Conservation (phyloP, 169 alveolate genomes). For the Perkinsus marinus region DNA sequence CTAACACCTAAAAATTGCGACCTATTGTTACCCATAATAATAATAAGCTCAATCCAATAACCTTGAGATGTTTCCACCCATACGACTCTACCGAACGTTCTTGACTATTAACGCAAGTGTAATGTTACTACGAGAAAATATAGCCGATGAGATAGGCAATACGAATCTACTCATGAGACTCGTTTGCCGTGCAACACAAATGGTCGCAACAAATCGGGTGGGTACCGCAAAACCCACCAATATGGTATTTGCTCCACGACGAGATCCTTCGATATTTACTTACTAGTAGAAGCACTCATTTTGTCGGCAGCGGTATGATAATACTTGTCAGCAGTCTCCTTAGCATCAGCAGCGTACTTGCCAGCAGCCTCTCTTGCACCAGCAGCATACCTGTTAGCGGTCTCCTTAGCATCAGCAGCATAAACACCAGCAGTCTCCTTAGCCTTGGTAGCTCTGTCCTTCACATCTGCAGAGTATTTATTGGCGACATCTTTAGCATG, state of each 20-base stretch:
- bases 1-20: too few species aligned
- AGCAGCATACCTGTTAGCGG: neutral
- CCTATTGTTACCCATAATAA: too few species aligned
- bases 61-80: too few species aligned
- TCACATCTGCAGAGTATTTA: neutral
- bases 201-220: neutral
- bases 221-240: neutral
- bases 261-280: neutral
- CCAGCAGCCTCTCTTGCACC: neutral
- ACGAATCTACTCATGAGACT: neutral
- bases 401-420: neutral
- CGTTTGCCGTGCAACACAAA: neutral
- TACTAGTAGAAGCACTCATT: neutral
- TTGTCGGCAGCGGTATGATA: neutral
- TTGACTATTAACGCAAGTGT: too few species aligned
- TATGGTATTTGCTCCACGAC: neutral
- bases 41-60: too few species aligned
- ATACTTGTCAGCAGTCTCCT: neutral
- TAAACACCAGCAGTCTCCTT: neutral
- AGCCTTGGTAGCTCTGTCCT: neutral
- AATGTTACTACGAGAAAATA: neutral
- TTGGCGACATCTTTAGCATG: neutral
- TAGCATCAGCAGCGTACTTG: neutral
- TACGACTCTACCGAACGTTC: too few species aligned
- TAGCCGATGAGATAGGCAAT: neutral